Evolutionary conservation across 2,329 filamentous ascomycete genomes (phyloP).

Genomic region (Colletotrichum viniferum): DNA sequence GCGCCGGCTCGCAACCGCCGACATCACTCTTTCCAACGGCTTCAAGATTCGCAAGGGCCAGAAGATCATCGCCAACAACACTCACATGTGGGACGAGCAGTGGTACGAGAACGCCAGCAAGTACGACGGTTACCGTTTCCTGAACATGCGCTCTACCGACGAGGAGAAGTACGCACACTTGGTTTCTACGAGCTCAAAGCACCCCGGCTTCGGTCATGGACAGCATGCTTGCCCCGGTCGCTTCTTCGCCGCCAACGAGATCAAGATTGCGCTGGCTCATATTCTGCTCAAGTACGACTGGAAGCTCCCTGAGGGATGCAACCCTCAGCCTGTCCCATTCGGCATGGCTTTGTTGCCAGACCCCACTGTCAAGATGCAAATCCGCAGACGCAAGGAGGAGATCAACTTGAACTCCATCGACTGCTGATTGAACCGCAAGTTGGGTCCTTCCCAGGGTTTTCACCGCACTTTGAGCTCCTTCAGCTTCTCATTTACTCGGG

Average conservation of each 20-base stretch:
- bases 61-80: conserved; percentile 19
- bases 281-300: conserved; percentile 36
- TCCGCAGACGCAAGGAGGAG: conserved; percentile 8
- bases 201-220: conserved; percentile 38
- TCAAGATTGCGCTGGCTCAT: conserved; percentile 37
- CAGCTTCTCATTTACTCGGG: background rate
- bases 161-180: conserved; percentile 32
- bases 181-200: conserved; percentile 34
- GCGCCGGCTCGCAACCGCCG: conserved; percentile 11
- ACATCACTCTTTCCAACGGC: conserved; percentile 23
- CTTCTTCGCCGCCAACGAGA: conserved; percentile 40
- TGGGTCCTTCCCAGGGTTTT: background rate
- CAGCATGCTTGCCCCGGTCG: conserved; percentile 40
- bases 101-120: conserved; percentile 22
- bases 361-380: background rate
- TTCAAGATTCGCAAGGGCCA: conserved; percentile 24
- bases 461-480: background rate
- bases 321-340: background rate
- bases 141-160: conserved; percentile 22
- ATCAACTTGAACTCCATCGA: background rate
- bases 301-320: background rate
- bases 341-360: conserved; percentile 1
- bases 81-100: conserved; percentile 22
- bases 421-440: background rate
- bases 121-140: conserved; percentile 26